Percentiles rank a stretch among this genome's conserved stretches.
These are phyloP conservation scores for Takakia lepidozioides DNA, from an alignment of 225 moss, liverwort and hornwort species.

Conservation along the genomic window DNA sequence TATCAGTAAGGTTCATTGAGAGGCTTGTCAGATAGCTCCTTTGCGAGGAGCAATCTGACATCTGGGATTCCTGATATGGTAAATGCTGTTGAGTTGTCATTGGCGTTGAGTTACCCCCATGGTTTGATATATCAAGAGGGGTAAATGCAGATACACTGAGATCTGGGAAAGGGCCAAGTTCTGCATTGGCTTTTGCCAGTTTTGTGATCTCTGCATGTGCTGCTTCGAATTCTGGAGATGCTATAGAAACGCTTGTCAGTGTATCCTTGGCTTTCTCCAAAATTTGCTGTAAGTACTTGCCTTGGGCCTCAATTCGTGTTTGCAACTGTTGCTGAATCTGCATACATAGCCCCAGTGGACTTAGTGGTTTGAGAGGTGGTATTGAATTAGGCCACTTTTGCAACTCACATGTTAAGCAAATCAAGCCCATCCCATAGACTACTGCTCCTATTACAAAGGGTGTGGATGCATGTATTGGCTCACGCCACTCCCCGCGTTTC, in stretches of 20 bases:
- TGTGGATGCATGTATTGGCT: too few species aligned
- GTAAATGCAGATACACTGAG: conserved; percentile 24
- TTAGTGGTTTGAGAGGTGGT: too few species aligned
- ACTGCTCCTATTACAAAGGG: too few species aligned
- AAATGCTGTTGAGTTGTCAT: conserved; percentile 9
- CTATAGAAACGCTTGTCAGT: conserved; percentile 59
- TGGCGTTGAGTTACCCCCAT: not conserved
- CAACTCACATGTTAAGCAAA: too few species aligned
- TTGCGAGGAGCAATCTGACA: conserved; percentile 40
- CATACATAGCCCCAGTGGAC: too few species aligned
- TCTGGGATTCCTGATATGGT: conserved; percentile 40
- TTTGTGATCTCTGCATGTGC: conserved; percentile 85
- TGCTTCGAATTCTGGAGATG: conserved; percentile 79
- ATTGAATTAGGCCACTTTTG: too few species aligned
- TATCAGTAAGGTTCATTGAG: conserved; percentile 33
- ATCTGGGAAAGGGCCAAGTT: conserved; percentile 43
- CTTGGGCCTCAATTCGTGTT: conserved; percentile 93
- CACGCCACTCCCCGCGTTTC: too few species aligned
- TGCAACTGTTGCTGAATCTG: conserved; percentile 96
- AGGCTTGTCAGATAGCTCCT: conserved; percentile 47
- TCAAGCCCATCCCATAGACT: too few species aligned
- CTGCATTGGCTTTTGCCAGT: conserved; percentile 78
- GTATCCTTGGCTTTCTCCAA: conserved; percentile 96
- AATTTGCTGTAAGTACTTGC: conserved; percentile 90
- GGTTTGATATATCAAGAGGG: conserved; percentile 12